A percentile compares a stretch with the other conserved stretches of the same genome.
These are phyloP conservation scores for Neurospora africana DNA, from an alignment of 495 filamentous ascomycete species.

Conservation along the genomic window DNA sequence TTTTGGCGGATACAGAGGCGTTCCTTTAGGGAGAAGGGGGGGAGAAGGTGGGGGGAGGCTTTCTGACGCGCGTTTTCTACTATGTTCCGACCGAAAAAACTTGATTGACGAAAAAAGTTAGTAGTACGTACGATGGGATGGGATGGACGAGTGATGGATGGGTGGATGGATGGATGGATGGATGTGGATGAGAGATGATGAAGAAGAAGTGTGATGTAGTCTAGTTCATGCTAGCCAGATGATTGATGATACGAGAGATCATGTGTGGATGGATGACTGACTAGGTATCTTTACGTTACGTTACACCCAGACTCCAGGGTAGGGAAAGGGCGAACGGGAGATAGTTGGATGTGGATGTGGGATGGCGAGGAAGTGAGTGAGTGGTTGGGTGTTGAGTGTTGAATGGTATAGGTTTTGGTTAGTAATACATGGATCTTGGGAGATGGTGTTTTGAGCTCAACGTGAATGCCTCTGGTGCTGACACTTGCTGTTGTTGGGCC, in stretches of 20 bases:
- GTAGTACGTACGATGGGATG: background rate
- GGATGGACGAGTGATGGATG: constrained; percentile 4
- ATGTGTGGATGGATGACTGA: background rate
- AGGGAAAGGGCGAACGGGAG: background rate
- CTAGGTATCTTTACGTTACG: background rate
- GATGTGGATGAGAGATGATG: constrained; percentile 5
- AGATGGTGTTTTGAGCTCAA: background rate
- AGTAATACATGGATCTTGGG: background rate
- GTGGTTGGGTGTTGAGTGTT: background rate
- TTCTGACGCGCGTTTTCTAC: background rate
- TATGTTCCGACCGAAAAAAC: background rate
- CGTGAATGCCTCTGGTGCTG: background rate
- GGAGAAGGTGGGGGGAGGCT: too few species aligned
- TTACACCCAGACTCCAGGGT: too few species aligned
- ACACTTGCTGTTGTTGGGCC: background rate
- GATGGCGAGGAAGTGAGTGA: background rate
- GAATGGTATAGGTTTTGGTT: background rate
- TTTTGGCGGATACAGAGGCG: background rate
- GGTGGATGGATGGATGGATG: too few species aligned
- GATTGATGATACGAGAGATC: background rate
- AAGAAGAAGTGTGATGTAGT: too few species aligned
- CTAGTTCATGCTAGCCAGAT: background rate
- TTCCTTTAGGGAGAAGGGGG: background rate
- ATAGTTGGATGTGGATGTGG: background rate
- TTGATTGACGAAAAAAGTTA: background rate